Evolutionary conservation across 164 flowering plant species (phyloP), one percentile per base, ranked within the genome.

Genomic region (Stephania japonica): DNA sequence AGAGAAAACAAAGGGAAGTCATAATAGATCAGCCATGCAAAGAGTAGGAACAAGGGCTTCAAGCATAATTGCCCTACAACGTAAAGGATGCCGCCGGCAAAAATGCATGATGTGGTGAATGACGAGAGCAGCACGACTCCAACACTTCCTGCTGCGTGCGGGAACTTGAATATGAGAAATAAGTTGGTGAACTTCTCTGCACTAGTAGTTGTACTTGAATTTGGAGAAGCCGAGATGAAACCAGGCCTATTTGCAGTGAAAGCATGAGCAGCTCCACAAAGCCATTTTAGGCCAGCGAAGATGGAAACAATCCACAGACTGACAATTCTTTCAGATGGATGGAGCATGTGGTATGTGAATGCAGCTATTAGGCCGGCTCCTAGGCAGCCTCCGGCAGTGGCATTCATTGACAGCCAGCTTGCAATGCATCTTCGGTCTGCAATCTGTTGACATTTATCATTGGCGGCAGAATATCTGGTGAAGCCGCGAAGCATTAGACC

Each of bases 261-360:
- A 24, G 84, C 78, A 71, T 86, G 87, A 23, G 70, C 1, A 5
- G 81, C 71, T 0, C 95, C 92, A 1, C 67, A 49, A 0, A 83
- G 70, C 92, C 91, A 90, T 21, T 47, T 75, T 0, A 90, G 83
- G 79, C 95, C 92, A 65, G 87, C 80, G 74, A 87, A 90, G 49
- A 90, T 90, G 5, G 90, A 86, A 23, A 89, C 92, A 10, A 90
- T 71, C 95, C 92, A 90, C 7, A 89, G 67, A 63, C 83, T 81
- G 0, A 72, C 41, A 64, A 84, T 73, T 23, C 47, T 78, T 26
- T 82, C 88, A 0, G 70, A 14, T 19, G 70, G 71, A 3, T 76
- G 59, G 49, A 89, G 87, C 95, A 89, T 90, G 75, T 76, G 82
- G 76, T 80, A 87, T 12, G 87, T 82, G 80, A 90, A 90, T 24